phyloP scores from a whole-genome alignment of 768 basidiomycete species.

The Lactarius evosmus region DNA sequence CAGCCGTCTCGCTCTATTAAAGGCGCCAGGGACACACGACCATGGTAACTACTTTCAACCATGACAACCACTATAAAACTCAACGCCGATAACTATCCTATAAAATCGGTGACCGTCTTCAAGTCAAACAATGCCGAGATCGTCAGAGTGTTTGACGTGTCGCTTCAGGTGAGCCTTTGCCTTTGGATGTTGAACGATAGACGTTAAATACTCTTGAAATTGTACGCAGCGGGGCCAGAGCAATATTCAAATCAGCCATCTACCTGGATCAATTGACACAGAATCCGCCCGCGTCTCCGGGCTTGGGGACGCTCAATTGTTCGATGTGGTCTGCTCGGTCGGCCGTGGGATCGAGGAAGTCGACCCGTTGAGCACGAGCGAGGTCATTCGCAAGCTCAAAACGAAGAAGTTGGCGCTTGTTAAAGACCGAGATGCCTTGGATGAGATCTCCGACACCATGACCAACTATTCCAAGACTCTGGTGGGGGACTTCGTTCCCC shows the following conservation, averaged over 20 bases:
- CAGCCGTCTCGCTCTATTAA: not conserved
- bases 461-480: slow-evolving; percentile 45
- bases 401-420: slow-evolving; percentile 39
- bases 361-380: slow-evolving; percentile 30
- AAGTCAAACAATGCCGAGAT: slow-evolving; percentile 56
- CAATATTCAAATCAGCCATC: slow-evolving; percentile 47
- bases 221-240: slow-evolving; percentile 48
- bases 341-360: slow-evolving; percentile 27
- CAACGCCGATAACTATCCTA: slow-evolving; percentile 38
- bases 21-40: not conserved
- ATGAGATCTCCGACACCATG: slow-evolving; percentile 44
- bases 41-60: too few species aligned
- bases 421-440: slow-evolving; percentile 39
- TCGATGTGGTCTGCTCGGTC: slow-evolving; percentile 53
- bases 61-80: slow-evolving; percentile 19
- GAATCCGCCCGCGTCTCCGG: slow-evolving; percentile 54
- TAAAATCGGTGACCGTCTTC: slow-evolving; percentile 57
- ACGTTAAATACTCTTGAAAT: not conserved
- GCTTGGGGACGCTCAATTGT: slow-evolving; percentile 46
- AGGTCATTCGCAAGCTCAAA: slow-evolving; percentile 30
- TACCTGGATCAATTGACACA: slow-evolving; percentile 50
- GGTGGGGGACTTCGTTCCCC: slow-evolving; percentile 41
- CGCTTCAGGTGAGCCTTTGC: slow-evolving; percentile 45
- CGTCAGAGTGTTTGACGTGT: slow-evolving; percentile 47
- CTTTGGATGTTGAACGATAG: not conserved